These are phyloP conservation scores for Chondrus crispus DNA, from an alignment of 23 red algal genomes.

Conservation along the genomic window DNA sequence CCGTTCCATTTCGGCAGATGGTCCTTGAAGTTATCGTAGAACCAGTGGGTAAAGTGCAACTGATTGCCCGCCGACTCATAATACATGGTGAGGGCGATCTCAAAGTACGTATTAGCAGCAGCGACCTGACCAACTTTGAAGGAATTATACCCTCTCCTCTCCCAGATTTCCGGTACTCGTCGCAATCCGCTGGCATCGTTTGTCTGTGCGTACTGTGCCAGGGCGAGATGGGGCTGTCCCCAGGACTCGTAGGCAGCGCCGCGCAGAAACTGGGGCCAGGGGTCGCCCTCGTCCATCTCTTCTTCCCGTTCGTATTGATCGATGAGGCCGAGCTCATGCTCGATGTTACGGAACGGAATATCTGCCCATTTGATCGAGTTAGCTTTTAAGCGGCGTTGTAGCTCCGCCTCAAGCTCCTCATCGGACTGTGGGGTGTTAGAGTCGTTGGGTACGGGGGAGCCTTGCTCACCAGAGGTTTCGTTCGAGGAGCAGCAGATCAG, in stretches of 20 bases:
- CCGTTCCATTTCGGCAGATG: constrained; percentile 54
- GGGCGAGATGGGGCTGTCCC: constrained; percentile 55
- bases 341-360: constrained; percentile 26
- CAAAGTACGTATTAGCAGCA: constrained; percentile 21
- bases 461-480: too few species aligned
- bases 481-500: too few species aligned
- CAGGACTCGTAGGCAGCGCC: constrained; percentile 72
- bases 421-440: not conserved
- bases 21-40: constrained; percentile 54
- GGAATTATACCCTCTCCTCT: constrained; percentile 45
- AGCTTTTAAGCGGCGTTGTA: not conserved
- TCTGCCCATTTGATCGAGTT: constrained; percentile 52
- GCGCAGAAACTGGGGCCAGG: constrained; percentile 68
- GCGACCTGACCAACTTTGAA: constrained; percentile 60
- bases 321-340: constrained; percentile 56
- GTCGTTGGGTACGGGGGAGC: not conserved
- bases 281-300: constrained; percentile 11
- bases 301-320: constrained; percentile 56
- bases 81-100: constrained; percentile 16
- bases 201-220: constrained; percentile 42
- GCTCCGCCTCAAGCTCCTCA: not conserved
- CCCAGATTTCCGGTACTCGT: constrained; percentile 50
- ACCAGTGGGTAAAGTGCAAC: constrained; percentile 52
- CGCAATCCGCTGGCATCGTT: not conserved
- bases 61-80: constrained; percentile 41